A percentile compares a stretch with the other conserved stretches of the same genome.
Evolutionary conservation across 2,329 filamentous ascomycete species (phyloP).

Genomic region (Sclerotinia borealis): DNA sequence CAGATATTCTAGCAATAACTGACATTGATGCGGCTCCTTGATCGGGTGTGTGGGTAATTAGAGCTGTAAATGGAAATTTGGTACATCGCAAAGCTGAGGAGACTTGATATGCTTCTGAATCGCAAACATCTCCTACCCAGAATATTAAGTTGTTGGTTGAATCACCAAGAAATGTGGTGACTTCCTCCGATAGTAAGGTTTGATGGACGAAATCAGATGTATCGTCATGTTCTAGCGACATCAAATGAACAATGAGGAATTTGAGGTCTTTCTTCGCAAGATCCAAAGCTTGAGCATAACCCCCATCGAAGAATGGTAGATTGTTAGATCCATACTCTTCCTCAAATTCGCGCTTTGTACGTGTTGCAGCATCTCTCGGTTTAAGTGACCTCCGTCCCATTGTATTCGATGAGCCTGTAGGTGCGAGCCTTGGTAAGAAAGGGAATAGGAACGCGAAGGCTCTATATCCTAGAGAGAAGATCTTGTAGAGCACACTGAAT

Average conservation of each 20-base stretch:
- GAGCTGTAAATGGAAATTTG: constrained; percentile 83
- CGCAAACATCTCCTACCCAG: constrained; percentile 89
- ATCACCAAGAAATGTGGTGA: constrained; percentile 68
- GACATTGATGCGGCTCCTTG: constrained; percentile 85
- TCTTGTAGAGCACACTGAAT: constrained; percentile 68
- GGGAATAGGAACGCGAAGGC: constrained; percentile 73
- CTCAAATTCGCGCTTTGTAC: constrained; percentile 89
- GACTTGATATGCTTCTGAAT: constrained; percentile 92
- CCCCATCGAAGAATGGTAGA: constrained; percentile 77
- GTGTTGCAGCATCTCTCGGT: constrained; percentile 78
- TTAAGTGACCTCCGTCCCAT: constrained; percentile 69
- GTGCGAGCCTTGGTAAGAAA: constrained; percentile 64
- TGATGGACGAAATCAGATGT: constrained; percentile 75
- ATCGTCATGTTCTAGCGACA: constrained; percentile 93
- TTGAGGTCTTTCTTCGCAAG: constrained; percentile 85
- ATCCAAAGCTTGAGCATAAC: constrained; percentile 88
- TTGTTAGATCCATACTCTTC: constrained; percentile 76
- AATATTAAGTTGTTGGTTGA: constrained; percentile 73
- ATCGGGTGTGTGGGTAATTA: constrained; percentile 82
- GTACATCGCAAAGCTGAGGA: constrained; percentile 81
- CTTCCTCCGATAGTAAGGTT: constrained; percentile 70
- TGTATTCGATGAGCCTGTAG: constrained; percentile 52
- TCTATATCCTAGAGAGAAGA: constrained; percentile 63
- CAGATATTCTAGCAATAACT: constrained; percentile 71
- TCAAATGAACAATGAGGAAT: constrained; percentile 79